A percentile compares a stretch with the other conserved stretches of the same genome.
These are phyloP conservation scores for Neonectria neomacrospora DNA, from an alignment of 2,329 filamentous ascomycete species.

Conservation along the genomic window DNA sequence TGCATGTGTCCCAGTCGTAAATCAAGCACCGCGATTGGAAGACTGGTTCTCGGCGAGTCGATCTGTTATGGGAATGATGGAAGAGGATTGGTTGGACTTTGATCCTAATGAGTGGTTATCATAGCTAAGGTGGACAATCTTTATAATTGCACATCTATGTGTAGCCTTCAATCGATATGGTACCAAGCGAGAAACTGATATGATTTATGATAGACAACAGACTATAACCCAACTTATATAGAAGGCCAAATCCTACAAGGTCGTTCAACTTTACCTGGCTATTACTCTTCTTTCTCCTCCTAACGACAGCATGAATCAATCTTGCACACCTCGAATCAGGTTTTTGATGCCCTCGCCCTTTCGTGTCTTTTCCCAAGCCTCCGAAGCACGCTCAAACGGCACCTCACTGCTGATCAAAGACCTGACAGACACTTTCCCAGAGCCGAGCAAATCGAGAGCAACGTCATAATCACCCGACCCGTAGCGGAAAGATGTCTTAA, in stretches of 20 bases:
- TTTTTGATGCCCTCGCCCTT: conserved; percentile 80
- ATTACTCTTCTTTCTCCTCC: neutral
- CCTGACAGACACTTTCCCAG: conserved; percentile 80
- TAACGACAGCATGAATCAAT: neutral
- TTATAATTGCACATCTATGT: too few relatives aligned
- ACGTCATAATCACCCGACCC: conserved; percentile 86
- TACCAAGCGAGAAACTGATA: too few relatives aligned
- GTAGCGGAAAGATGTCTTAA: conserved; percentile 90
- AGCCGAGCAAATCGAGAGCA: conserved; percentile 78
- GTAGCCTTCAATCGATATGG: too few relatives aligned
- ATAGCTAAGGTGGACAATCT: neutral
- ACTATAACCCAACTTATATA: too few relatives aligned
- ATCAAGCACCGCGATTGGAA: conserved; percentile 3
- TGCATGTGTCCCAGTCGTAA: neutral
- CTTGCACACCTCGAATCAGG: conserved; percentile 58
- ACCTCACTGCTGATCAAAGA: conserved; percentile 81
- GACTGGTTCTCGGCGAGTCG: conserved; percentile 10
- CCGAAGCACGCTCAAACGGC: conserved; percentile 70
- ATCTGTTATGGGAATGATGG: conserved; percentile 20
- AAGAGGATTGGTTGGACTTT: conserved; percentile 15
- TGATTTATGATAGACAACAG: too few relatives aligned
- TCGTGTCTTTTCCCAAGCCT: conserved; percentile 89
- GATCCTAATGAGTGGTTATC: neutral
- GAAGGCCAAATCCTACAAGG: too few relatives aligned
- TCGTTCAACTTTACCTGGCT: too few relatives aligned